These are phyloP conservation scores for Parathielavia hyrcaniae DNA, from an alignment of 495 filamentous ascomycete species.

Conservation along the genomic window DNA sequence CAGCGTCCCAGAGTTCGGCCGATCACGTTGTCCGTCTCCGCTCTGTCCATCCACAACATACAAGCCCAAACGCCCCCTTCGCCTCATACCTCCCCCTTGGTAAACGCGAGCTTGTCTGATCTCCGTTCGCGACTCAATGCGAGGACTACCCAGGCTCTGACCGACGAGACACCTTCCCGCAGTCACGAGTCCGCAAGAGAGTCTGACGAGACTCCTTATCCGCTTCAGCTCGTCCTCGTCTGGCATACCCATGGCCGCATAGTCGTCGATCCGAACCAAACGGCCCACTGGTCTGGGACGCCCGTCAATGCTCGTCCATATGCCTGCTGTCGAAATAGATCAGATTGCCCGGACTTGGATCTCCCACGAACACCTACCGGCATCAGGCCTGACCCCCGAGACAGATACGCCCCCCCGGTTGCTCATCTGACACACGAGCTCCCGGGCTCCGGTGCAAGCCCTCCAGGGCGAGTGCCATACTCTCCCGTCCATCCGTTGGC, in stretches of 20 bases:
- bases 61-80: constrained; percentile 29
- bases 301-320: constrained; percentile 39
- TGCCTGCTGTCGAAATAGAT: constrained; percentile 45
- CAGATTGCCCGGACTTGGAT: constrained; percentile 44
- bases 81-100: constrained; percentile 37
- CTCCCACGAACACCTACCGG: constrained; percentile 34
- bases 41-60: constrained; percentile 30
- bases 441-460: constrained; percentile 27
- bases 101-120: constrained; percentile 40
- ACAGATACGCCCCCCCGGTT: constrained; percentile 30
- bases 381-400: constrained; percentile 38
- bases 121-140: constrained; percentile 38
- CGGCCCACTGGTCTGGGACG: constrained; percentile 16
- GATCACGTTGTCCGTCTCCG: constrained; percentile 31
- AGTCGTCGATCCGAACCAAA: constrained; percentile 13
- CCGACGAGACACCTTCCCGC: neutral
- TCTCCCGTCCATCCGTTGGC: constrained; percentile 17
- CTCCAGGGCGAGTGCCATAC: constrained; percentile 27
- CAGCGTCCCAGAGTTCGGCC: constrained; percentile 34
- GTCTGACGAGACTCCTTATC: neutral
- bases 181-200: no score
- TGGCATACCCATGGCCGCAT: constrained; percentile 20
- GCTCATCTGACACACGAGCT: constrained; percentile 39
- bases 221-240: constrained; percentile 6
- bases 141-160: constrained; percentile 19